Evolutionary conservation across 805 yeast species (phyloP), one percentile per base, ranked within the genome.

Genomic region (Barnettozyma populi): DNA sequence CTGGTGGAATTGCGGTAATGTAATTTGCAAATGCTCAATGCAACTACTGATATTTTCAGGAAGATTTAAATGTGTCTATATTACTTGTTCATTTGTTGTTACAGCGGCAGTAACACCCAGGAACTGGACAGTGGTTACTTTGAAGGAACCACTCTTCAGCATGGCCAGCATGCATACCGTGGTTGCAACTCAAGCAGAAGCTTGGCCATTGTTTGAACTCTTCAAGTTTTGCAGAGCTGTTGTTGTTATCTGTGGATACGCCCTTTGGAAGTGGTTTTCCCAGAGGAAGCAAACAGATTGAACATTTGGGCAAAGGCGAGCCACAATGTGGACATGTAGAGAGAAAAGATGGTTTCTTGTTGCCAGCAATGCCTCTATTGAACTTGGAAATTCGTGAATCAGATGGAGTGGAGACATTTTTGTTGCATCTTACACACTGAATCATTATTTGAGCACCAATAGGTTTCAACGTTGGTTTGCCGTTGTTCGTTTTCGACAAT

Each of bases 121-220:
- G 97, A 3, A 92, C 96, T 0, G 99, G 97, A 60, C 99, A 92
- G 1, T 86, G 79, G 47, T 78, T 79, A 58, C 90, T 96, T 62
- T 82, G 84, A 23, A 84, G 76, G 63, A 92, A 92, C 99, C 99
- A 92, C 59, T 90, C 95, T 53, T 87, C 90, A 0, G 97, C 97
- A 63, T 92, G 99, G 4, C 86, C 90, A 0, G 96, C 90, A 67
- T 92, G 99, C 79, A 83, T 83, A 1, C 97, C 96, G 59, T 92
- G 99, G 61, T 86, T 88, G 62, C 99, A 92, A 31, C 83, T 79
- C 53, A 92, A 67, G 60, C 99, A 92, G 66, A 89, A 89, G 55
- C 94, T 87, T 55, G 92, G 90, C 96, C 96, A 89, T 52, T 85
- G 84, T 50, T 80, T 76, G 62, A 86, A 79, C 50, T 59, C 57